Evolutionary conservation across 2,329 filamentous ascomycete species (phyloP).

Genomic region (Atkinsonella texensis): DNA sequence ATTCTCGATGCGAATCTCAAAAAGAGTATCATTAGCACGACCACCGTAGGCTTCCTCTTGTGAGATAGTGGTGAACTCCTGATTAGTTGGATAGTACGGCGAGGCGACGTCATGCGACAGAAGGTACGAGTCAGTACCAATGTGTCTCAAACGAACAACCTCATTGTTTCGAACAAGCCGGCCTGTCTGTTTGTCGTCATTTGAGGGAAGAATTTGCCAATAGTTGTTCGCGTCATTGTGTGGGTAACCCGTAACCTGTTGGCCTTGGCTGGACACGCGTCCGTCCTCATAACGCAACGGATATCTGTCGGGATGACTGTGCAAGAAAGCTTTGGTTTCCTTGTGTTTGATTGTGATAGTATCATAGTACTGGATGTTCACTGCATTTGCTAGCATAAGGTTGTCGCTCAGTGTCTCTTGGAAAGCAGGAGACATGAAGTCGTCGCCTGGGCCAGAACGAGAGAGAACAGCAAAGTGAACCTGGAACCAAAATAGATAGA

Average conservation of each 20-base stretch:
- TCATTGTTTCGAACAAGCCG: constrained; percentile 72
- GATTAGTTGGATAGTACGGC: constrained; percentile 91
- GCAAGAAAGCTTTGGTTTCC: constrained; percentile 91
- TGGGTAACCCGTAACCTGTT: constrained; percentile 96
- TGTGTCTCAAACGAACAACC: constrained; percentile 71
- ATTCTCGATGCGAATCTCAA: constrained; percentile 82
- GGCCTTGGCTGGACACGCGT: constrained; percentile 90
- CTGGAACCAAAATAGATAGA: constrained; percentile 99
- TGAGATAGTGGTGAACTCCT: constrained; percentile 85
- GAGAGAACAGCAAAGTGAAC: constrained; percentile 89
- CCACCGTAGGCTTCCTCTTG: constrained; percentile 59
- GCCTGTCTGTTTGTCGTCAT: constrained; percentile 44
- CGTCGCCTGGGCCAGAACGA: constrained; percentile 85
- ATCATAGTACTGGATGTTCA: constrained; percentile 85
- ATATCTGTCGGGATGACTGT: constrained; percentile 83
- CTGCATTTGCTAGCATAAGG: constrained; percentile 73
- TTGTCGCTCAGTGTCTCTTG: constrained; percentile 96
- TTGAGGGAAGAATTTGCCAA: constrained; percentile 78
- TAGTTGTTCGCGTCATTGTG: constrained; percentile 99
- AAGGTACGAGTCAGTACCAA: constrained; percentile 75
- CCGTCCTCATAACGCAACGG: constrained; percentile 95
- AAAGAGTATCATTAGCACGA: constrained; percentile 79
- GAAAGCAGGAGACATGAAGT: constrained; percentile 98
- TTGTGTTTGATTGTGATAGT: constrained; percentile 83
- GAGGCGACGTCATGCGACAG: constrained; percentile 95